Conservation (phyloP, 768 basidiomycete species). For the Boletus pseudo-olivaceus region DNA sequence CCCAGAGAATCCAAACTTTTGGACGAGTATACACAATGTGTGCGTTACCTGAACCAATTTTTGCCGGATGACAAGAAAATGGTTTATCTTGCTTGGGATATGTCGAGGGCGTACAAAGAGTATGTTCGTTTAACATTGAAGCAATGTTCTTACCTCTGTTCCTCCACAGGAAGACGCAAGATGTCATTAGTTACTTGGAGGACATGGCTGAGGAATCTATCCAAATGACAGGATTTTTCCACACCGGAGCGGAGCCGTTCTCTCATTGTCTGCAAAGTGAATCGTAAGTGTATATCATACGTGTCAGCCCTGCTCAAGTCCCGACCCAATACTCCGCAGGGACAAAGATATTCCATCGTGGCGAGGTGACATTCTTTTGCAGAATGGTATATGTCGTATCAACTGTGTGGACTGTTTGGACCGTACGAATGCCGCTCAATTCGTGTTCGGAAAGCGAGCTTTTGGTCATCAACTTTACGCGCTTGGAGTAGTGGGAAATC, state of each 20-base stretch:
- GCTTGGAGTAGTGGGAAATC: slow-evolving; percentile 81
- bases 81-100: slow-evolving; percentile 94
- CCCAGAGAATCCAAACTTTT: slow-evolving; percentile 88
- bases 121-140: slow-evolving; percentile 32
- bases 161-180: slow-evolving; percentile 76
- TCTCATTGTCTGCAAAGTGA: slow-evolving; percentile 57
- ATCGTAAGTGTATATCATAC: slow-evolving; percentile 26
- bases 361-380: slow-evolving; percentile 70
- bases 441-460: slow-evolving; percentile 93
- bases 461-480: slow-evolving; percentile 95
- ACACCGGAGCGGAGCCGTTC: slow-evolving; percentile 85
- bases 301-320: neutral
- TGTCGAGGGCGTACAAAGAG: slow-evolving; percentile 94
- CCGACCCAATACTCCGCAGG: slow-evolving; percentile 13
- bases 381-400: slow-evolving; percentile 88
- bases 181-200: slow-evolving; percentile 92
- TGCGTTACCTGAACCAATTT: slow-evolving; percentile 93
- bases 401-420: slow-evolving; percentile 98
- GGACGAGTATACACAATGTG: slow-evolving; percentile 89
- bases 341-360: slow-evolving; percentile 38
- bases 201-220: slow-evolving; percentile 94
- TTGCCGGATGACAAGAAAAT: slow-evolving; percentile 82
- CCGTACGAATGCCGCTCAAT: slow-evolving; percentile 94
- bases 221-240: slow-evolving; percentile 91
- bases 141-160: neutral